Evolutionary conservation across 108 stramenopile species (phyloP).

Genomic region (Cyclotella atomus): DNA sequence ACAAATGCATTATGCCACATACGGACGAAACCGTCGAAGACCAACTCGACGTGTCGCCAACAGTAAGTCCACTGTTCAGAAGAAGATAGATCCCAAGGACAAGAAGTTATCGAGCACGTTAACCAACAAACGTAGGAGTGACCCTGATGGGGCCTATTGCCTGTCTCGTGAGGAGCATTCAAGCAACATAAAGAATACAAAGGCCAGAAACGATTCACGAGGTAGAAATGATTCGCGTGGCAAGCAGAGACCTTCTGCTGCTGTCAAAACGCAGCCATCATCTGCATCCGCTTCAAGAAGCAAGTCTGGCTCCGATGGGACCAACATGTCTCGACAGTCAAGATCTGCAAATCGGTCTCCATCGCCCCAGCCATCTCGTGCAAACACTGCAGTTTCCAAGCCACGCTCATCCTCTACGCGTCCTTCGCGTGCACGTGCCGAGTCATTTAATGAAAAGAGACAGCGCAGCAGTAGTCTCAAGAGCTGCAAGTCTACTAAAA

Average conservation of each 20-base stretch:
- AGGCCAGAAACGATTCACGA: neutral
- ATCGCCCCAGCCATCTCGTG: neutral
- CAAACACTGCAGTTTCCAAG: neutral
- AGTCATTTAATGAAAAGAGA: neutral
- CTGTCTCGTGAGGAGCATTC: neutral
- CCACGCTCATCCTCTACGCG: neutral
- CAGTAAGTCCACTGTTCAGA: neutral
- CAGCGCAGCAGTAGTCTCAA: neutral
- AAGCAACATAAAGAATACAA: neutral
- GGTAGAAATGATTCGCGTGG: conserved; percentile 5
- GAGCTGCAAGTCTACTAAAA: conserved; percentile 2
- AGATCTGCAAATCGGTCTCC: neutral
- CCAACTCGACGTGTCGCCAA: neutral
- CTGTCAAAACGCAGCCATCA: neutral
- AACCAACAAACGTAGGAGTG: neutral
- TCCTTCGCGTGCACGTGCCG: conserved; percentile 2
- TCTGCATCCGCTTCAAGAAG: neutral
- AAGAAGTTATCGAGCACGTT: neutral
- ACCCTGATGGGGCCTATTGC: conserved; percentile 10
- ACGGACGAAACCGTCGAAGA: conserved; percentile 8
- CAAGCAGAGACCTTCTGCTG: neutral
- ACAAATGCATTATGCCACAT: conserved; percentile 12
- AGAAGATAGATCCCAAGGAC: neutral
- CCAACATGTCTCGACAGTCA: neutral
- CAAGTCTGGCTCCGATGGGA: neutral